Base-by-base conservation (phyloP, 2,329 filamentous ascomycete species). In the Penicillium sp. region DNA sequence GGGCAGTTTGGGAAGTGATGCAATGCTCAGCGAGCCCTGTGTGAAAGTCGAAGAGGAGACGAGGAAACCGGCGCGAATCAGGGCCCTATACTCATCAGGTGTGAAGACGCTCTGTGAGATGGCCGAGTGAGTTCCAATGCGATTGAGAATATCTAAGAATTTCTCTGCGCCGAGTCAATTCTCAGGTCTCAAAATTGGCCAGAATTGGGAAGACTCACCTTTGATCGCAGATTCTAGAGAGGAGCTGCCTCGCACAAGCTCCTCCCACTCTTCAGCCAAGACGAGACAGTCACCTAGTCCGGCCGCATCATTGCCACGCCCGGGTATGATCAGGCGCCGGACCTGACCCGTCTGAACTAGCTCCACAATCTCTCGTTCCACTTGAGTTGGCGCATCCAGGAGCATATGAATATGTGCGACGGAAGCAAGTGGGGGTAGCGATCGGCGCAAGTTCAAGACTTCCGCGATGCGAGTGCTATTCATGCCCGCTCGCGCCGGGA, bases 341-440 rank as follows among this genome's bases (percentile, higher is more conserved):
- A 86, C 59, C 4, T 75, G 73, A 29, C 82, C 81, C 3, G 72
- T 65, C 26, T 74, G 74, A 4, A 80, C 69, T 29, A 85, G 66
- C 23, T 80, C 73, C 15, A 79, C 78, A 44, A 86, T 80, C 59
- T 85, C 82, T 36, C 81, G 74, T 63, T 86, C 84, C 0, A 79
- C 81, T n/a, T 69, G 71, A 0, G 84, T 86, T 5, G 82, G 78
- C 2, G 80, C 81, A 21, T 74, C 69, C 34, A 80, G 73, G 13
- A 86, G 62, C 1, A 82, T 82, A 67, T 85, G 81, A 0, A 86
- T 70, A 68, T 86, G 83, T 16, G 83, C 81, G 42, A 84, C 69
- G 0, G 81, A 83, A 10, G 83, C 81, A 26, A 85, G 75, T 0
- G 81, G 80, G 12, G 84, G 83, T 42, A 86, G 64, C 39, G 71